These are phyloP conservation scores for Vaccinium vitisidaea DNA, from an alignment of 148 eudicot genomes.

Conservation along the genomic window DNA sequence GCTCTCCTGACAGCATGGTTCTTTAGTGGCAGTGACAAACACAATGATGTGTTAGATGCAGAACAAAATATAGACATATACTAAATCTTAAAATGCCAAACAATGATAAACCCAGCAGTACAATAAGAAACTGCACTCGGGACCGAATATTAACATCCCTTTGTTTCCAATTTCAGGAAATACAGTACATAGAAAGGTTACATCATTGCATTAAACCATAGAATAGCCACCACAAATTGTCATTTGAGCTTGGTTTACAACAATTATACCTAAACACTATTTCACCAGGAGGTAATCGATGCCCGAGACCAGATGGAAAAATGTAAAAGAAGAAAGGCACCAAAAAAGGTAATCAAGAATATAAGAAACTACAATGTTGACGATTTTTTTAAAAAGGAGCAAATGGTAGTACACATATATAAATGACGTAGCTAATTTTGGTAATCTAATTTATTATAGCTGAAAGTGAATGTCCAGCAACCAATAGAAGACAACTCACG, in stretches of 20 bases:
- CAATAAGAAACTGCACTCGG: neutral
- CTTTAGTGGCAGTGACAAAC: slow-evolving; percentile 36
- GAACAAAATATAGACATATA: neutral
- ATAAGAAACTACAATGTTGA: neutral
- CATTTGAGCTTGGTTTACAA: neutral
- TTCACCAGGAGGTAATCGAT: neutral
- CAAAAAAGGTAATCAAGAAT: neutral
- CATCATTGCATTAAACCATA: neutral
- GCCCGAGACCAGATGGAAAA: neutral
- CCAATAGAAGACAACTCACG: neutral
- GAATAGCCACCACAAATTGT: neutral
- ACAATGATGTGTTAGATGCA: neutral
- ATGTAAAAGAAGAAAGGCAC: neutral
- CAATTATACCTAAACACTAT: neutral
- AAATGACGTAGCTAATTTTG: neutral
- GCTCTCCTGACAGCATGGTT: slow-evolving; percentile 97
- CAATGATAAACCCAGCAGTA: neutral
- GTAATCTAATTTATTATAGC: neutral
- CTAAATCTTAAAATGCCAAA: neutral
- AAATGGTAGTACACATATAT: neutral
- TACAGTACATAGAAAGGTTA: neutral
- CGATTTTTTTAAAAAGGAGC: neutral
- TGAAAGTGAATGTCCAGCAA: neutral
- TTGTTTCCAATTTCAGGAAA: neutral
- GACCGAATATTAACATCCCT: neutral